Evolutionary conservation across 495 filamentous ascomycete species (phyloP), one percentile per base, ranked within the genome.

Genomic region (Lophiotrema nucula): DNA sequence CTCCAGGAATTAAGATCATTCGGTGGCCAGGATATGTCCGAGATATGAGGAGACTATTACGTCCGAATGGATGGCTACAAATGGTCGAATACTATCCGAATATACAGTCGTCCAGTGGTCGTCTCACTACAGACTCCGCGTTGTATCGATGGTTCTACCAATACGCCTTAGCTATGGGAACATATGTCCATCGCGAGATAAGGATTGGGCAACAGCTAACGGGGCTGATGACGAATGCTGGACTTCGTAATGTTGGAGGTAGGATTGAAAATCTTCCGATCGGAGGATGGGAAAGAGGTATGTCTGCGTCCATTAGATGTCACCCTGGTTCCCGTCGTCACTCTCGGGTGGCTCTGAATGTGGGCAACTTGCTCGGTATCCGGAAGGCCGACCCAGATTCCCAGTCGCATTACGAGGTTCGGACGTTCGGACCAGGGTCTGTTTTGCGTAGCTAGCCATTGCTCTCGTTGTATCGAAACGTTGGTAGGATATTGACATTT

Each of bases 51-150:
- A 82, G 80, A 56, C 76, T 87, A 3, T 65, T 85, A 45, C 87
- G 79, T 58, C 81, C 79, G 31, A 82, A 87, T 22, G 90, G 93
- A 16, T 97, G 92, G 92, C 80, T 90, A 47, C 93, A 98, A 69
- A 86, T 97, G 81, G 80, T 88, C 23, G 93, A 98, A 69, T 81
- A 90, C 57, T 91, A 95, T 65, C 87, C 84, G 71, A 91, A 88
- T 59, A 83, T 89, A 25, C 92, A 97, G 68, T 96, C 90, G 1
- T 87, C 95, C 64, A 96, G 90, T 61, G 93, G 93, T 23, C 85
- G 82, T 6, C 78, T 97, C 58, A 87, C 81, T 12, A 79, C 84
- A 6, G 28, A 66, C 13, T 51, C 55, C 37, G 65, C 67, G 0
- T 51, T 73, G 47, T 38, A 25, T 11, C 39, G 64, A 35, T 75